phyloP scores from a whole-genome alignment of 2,329 filamentous ascomycete genomes.

The Claviceps fusiformis region DNA sequence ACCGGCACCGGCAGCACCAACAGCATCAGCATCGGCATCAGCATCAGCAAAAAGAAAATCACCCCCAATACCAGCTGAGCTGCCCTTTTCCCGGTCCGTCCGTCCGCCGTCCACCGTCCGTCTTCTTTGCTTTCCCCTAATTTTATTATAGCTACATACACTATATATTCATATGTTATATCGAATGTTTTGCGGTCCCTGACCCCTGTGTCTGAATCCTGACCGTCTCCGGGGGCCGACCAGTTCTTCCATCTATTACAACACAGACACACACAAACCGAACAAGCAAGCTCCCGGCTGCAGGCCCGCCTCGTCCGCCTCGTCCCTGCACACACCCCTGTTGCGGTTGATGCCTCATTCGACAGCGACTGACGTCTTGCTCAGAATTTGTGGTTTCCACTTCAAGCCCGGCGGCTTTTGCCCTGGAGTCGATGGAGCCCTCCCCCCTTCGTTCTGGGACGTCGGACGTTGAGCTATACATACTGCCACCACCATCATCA shows the following conservation, averaged over 20 bases:
- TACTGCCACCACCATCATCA: not conserved
- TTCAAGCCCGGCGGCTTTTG: not conserved
- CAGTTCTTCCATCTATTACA: not conserved
- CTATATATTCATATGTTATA: not conserved
- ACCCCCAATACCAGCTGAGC: constrained; percentile 7
- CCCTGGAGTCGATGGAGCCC: not conserved
- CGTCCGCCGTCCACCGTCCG: not conserved
- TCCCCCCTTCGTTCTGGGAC: not conserved
- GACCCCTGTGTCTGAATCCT: constrained; percentile 6
- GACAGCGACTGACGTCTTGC: constrained; percentile 6
- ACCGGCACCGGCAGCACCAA: not conserved
- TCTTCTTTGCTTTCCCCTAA: constrained; percentile 3
- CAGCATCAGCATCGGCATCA: not conserved
- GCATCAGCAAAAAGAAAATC: not conserved
- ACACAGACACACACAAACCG: constrained; percentile 1
- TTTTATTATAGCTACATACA: not conserved
- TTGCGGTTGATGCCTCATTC: constrained; percentile 8
- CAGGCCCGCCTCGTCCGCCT: constrained; percentile 11
- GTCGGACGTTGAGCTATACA: not conserved
- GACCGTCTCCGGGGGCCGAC: constrained; percentile 3
- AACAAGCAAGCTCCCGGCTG: constrained; percentile 16
- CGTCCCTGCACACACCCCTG: constrained; percentile 10
- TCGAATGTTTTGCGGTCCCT: not conserved
- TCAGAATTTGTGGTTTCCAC: constrained; percentile 2
- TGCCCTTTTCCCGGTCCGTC: not conserved